Conservation (phyloP, 2,329 filamentous ascomycete species). For the Botrytis hyacinthi region DNA sequence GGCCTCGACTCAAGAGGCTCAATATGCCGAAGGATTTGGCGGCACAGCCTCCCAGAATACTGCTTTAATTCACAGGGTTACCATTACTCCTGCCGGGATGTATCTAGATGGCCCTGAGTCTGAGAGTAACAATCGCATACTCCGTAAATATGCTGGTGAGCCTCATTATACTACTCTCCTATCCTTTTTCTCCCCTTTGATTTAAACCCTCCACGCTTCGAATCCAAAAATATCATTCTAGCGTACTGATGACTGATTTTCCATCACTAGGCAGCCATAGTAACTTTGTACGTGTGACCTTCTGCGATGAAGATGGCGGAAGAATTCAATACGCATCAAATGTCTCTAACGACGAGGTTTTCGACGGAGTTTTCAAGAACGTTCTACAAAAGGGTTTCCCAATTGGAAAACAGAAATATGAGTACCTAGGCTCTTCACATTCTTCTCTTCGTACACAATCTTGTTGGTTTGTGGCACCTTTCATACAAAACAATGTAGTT, state of each 20-base stretch:
- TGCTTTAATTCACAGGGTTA: conserved; percentile 32
- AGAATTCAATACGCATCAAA: conserved; percentile 57
- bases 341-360: conserved; percentile 51
- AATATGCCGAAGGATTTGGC: conserved; percentile 30
- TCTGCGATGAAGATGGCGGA: conserved; percentile 71
- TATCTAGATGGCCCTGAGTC: conserved; percentile 59
- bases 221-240: neutral
- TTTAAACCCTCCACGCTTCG: fast-evolving
- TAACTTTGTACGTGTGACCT: conserved; percentile 67
- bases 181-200: no score
- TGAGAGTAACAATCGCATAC: conserved; percentile 67
- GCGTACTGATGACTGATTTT: neutral
- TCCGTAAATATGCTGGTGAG: conserved; percentile 61
- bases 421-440: conserved; percentile 76
- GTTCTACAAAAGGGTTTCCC: conserved; percentile 59
- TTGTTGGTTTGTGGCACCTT: conserved; percentile 62
- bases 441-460: conserved; percentile 72
- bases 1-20: conserved; percentile 30
- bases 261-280: conserved; percentile 43
- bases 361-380: conserved; percentile 56
- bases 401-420: conserved; percentile 61
- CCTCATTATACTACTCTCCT: neutral
- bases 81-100: conserved; percentile 58
- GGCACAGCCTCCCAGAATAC: conserved; percentile 31
- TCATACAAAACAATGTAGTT: conserved; percentile 40